phyloP scores from a whole-genome alignment of 805 yeast species.

The Suhomyces tanzawaensis region DNA sequence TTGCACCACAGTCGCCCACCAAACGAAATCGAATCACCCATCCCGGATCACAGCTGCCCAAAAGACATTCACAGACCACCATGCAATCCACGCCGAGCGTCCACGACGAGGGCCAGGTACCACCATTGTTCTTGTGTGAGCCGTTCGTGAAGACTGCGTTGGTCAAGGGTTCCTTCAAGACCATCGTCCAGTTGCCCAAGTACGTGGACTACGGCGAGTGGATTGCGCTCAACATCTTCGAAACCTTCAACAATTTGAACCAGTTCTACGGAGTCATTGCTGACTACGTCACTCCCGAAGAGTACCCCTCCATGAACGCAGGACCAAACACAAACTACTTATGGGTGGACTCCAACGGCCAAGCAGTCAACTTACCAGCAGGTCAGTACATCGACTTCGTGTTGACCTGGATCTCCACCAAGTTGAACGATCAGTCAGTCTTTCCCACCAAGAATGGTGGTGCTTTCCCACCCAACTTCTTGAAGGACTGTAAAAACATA shows the following conservation, averaged over 20 bases:
- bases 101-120: conserved; percentile 1
- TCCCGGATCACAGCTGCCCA: conserved; percentile 12
- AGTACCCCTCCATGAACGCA: conserved; percentile 92
- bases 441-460: conserved; percentile 90
- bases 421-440: conserved; percentile 81
- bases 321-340: conserved; percentile 88
- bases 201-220: conserved; percentile 94
- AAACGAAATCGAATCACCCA: conserved; percentile 11
- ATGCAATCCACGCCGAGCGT: background rate
- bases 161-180: conserved; percentile 94
- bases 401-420: conserved; percentile 82
- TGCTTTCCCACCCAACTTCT: conserved; percentile 85
- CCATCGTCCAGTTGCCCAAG: conserved; percentile 92
- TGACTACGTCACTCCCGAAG: conserved; percentile 87
- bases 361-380: conserved; percentile 86
- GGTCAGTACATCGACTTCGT: conserved; percentile 90
- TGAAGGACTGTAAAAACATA: conserved; percentile 80
- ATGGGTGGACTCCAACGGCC: conserved; percentile 80
- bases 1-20: conserved; percentile 25
- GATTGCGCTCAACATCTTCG: conserved; percentile 92
- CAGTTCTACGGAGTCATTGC: conserved; percentile 89
- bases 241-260: conserved; percentile 78
- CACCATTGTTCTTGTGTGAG: conserved; percentile 78
- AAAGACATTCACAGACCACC: conserved; percentile 2
- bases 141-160: conserved; percentile 92